Conservation (phyloP, 1,284 basidiomycete genomes). For the Psilocybe mexicana region DNA sequence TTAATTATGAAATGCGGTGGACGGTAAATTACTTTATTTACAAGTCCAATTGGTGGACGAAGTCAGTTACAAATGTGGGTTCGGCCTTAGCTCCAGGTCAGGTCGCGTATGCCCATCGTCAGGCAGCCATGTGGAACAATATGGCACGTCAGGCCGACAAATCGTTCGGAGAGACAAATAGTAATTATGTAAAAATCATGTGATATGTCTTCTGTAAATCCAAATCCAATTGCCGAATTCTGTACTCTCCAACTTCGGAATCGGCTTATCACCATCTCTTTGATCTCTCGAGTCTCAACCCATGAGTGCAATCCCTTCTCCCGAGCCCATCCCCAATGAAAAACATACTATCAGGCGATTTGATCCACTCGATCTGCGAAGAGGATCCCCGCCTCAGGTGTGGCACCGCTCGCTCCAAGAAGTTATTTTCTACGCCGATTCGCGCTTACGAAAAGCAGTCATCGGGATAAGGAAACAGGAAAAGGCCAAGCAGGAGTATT, state of each 20-base stretch:
- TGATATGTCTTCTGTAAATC: background rate
- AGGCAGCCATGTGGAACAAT: background rate
- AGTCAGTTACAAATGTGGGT: background rate
- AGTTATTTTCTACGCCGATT: constrained; percentile 5
- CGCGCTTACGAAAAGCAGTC: background rate
- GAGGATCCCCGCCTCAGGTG: background rate
- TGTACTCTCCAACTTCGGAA: too few relatives aligned
- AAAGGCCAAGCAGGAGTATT: background rate
- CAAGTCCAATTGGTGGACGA: background rate
- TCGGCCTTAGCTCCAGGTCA: background rate
- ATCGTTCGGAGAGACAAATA: background rate
- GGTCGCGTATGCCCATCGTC: constrained; percentile 4
- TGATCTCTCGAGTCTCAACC: too few relatives aligned
- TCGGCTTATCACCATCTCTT: too few relatives aligned
- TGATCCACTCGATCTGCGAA: background rate
- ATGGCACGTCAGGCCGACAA: background rate
- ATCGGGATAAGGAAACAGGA: background rate
- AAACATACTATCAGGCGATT: background rate
- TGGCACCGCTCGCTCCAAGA: background rate
- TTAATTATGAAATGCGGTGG: constrained; percentile 19
- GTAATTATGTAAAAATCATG: background rate
- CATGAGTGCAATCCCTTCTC: too few relatives aligned
- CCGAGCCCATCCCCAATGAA: background rate
- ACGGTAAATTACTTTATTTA: constrained; percentile 12
- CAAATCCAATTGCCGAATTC: background rate